Conservation (phyloP, 805 yeast genomes). For the Sugiyamaella floridensis region DNA sequence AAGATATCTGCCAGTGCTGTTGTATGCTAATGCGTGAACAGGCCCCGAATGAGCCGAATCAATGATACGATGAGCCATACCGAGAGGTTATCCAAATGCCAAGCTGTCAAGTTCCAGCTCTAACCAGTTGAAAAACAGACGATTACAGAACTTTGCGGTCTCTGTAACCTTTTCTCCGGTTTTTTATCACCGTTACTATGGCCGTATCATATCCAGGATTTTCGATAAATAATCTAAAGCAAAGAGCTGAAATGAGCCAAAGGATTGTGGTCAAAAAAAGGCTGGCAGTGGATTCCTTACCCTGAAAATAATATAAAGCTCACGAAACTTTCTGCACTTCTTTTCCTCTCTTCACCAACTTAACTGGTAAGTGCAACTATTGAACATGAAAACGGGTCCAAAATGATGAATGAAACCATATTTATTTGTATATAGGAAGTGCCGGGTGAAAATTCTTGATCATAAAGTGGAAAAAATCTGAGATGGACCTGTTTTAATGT, state of each 20-base stretch:
- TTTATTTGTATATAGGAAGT: constrained; percentile 27
- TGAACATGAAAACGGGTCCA: not conserved
- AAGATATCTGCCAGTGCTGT: constrained; percentile 23
- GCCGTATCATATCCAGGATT: too few relatives aligned
- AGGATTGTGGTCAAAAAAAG: too few relatives aligned
- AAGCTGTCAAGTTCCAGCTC: not conserved
- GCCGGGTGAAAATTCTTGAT: constrained; percentile 30
- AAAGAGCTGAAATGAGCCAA: too few relatives aligned
- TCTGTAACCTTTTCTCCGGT: too few relatives aligned
- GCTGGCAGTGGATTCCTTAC: too few relatives aligned
- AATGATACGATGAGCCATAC: not conserved
- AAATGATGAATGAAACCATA: constrained; percentile 19
- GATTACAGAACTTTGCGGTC: too few relatives aligned
- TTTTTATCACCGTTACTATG: too few relatives aligned
- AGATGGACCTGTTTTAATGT: constrained; percentile 9
- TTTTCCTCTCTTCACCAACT: not conserved
- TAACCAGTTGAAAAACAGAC: too few relatives aligned
- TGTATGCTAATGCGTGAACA: constrained; percentile 24
- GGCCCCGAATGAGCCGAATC: constrained; percentile 19
- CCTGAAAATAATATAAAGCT: not conserved
- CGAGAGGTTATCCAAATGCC: not conserved
- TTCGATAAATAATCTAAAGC: too few relatives aligned
- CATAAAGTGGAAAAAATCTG: constrained; percentile 26
- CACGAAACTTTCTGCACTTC: not conserved
- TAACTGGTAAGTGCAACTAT: not conserved